Evolutionary conservation across 176 grass and related monocot species (phyloP).

Genomic region (Chrysopogon serrulatus): DNA sequence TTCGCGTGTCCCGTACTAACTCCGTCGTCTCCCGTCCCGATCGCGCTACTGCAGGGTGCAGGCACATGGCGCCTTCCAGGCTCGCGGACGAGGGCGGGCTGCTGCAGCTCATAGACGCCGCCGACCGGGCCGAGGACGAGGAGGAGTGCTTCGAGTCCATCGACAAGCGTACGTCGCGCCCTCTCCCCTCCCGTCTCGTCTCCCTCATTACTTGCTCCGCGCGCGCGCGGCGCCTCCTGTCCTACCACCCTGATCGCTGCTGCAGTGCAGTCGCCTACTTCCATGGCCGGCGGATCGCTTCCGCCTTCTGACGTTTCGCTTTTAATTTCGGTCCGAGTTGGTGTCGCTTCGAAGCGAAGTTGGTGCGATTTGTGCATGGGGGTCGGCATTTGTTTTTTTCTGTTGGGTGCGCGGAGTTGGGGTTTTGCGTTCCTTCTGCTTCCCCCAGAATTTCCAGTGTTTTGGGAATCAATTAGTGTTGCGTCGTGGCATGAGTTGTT

Average conservation of each 20-base stretch:
- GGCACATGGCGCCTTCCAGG: slow-evolving; percentile 48
- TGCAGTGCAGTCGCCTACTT: too few species aligned
- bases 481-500: neutral
- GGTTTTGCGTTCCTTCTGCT: neutral
- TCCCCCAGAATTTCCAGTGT: slow-evolving; percentile 16
- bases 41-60: neutral
- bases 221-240: neutral
- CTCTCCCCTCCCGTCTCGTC: neutral
- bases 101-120: slow-evolving; percentile 80
- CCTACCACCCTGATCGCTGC: neutral
- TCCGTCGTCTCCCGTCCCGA: neutral
- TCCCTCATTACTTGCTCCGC: neutral
- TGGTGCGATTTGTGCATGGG: neutral
- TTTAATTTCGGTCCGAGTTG: neutral
- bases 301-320: too few species aligned
- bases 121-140: slow-evolving; percentile 56
- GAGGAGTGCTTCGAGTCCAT: slow-evolving; percentile 86
- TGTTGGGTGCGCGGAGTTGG: neutral
- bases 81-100: slow-evolving; percentile 71
- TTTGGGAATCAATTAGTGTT: too few species aligned
- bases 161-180: slow-evolving; percentile 53
- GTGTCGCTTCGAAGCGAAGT: neutral
- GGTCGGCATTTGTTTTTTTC: neutral
- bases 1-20: neutral
- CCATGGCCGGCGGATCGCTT: too few species aligned